Percentiles rank a stretch among this genome's conserved stretches.
Evolutionary conservation across 2,329 filamentous ascomycete species (phyloP).

Genomic region (Macrophomina tecta): DNA sequence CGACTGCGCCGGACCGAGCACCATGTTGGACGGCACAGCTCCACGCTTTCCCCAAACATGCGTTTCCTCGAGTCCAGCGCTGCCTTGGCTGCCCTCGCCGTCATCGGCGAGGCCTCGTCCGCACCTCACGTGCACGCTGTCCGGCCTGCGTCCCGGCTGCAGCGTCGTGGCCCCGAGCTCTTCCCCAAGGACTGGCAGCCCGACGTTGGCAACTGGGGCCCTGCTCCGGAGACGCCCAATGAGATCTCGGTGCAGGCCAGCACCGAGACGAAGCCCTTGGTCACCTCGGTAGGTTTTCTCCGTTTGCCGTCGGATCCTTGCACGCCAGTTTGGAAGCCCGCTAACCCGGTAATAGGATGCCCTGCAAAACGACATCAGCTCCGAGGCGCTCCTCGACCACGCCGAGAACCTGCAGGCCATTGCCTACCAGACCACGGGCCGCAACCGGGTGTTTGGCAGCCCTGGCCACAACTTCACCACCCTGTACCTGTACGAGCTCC

Average conservation of each 20-base stretch:
- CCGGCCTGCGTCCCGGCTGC: background rate
- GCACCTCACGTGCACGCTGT: conserved; percentile 5
- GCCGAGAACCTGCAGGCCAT: conserved; percentile 47
- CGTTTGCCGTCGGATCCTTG: too few relatives aligned
- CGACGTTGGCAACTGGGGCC: conserved; percentile 1
- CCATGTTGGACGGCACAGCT: background rate
- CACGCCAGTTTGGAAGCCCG: background rate
- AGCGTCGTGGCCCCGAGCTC: conserved; percentile 3
- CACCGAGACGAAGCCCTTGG: conserved; percentile 1
- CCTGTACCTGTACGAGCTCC: conserved; percentile 43
- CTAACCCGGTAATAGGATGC: conserved; percentile 26
- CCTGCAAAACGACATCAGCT: conserved; percentile 39
- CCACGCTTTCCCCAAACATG: background rate
- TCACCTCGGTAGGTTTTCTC: conserved; percentile 4
- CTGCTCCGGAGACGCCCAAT: conserved; percentile 12
- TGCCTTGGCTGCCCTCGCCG: conserved; percentile 10
- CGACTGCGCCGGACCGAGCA: background rate
- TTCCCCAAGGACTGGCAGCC: conserved; percentile 9
- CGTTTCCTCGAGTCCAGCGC: conserved; percentile 9
- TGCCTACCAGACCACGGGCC: conserved; percentile 44
- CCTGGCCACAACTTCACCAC: conserved; percentile 48
- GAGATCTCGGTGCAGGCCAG: background rate
- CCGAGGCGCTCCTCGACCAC: conserved; percentile 41
- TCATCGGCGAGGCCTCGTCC: background rate
- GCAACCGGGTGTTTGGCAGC: conserved; percentile 47